A percentile compares a stretch with the other conserved stretches of the same genome.
phyloP scores from a whole-genome alignment of 2,329 filamentous ascomycete species.

The Emmonsiellopsis sp. region DNA sequence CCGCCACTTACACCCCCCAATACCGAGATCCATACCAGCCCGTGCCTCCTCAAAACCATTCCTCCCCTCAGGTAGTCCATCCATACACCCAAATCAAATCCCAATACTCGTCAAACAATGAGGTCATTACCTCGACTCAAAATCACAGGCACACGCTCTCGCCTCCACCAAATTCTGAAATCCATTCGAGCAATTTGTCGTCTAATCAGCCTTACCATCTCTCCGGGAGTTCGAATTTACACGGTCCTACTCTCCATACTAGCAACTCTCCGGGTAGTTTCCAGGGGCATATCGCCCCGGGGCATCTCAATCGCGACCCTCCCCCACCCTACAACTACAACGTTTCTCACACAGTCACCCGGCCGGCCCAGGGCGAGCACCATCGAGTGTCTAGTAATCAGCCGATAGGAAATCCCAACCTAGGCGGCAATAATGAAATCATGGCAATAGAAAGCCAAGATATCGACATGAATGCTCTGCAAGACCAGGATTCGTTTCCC shows the following conservation, averaged over 20 bases:
- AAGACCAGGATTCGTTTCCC: conserved; percentile 29
- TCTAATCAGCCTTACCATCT: background rate
- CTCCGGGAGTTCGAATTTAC: background rate
- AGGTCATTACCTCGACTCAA: background rate
- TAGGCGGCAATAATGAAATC: conserved; percentile 36
- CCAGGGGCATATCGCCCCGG: background rate
- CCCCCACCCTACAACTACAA: background rate
- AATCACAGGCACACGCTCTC: background rate
- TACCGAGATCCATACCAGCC: background rate
- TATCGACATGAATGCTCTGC: conserved; percentile 60
- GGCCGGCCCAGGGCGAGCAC: background rate
- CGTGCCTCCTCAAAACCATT: background rate
- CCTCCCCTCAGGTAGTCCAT: background rate
- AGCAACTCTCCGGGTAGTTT: background rate
- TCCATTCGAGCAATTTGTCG: background rate
- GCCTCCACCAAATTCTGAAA: background rate
- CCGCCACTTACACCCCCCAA: background rate
- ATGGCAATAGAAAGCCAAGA: conserved; percentile 71
- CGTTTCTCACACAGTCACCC: background rate
- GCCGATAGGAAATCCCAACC: conserved; percentile 4
- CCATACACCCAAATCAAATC: background rate
- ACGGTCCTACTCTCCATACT: background rate
- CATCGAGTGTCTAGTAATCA: background rate
- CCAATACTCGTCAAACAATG: background rate
- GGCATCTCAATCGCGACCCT: background rate